phyloP scores from a whole-genome alignment of 345 rosid species.

The Salix purpurea region DNA sequence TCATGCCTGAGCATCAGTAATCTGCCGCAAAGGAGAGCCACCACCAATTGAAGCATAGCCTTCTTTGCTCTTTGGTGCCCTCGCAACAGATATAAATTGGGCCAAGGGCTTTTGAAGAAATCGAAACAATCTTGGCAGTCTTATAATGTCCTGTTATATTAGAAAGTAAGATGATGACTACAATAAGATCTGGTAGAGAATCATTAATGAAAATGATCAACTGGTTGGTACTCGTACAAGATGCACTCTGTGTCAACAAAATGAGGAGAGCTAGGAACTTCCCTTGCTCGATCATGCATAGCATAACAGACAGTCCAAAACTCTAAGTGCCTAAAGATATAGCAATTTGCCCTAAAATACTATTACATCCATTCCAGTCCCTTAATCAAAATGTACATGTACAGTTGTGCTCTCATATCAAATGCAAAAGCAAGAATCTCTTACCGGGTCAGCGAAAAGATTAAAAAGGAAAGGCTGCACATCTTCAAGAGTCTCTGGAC shows the following conservation, averaged over 20 bases:
- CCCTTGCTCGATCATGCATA: background rate
- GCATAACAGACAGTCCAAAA: background rate
- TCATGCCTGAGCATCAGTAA: constrained; percentile 89
- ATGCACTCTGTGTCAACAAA: background rate
- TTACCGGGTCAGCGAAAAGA: constrained; percentile 96
- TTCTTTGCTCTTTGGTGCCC: constrained; percentile 98
- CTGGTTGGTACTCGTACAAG: too few species aligned
- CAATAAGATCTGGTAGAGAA: background rate
- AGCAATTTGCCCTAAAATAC: background rate
- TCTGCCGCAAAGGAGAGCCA: constrained; percentile 86
- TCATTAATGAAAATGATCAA: background rate
- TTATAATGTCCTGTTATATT: constrained; percentile 71
- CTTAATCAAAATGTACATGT: background rate
- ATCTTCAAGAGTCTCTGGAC: constrained; percentile 95
- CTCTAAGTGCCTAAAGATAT: background rate
- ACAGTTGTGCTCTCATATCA: background rate
- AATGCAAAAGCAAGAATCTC: background rate
- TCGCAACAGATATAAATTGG: constrained; percentile 73
- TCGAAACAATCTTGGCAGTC: constrained; percentile 76
- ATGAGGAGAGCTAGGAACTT: background rate
- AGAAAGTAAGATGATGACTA: background rate
- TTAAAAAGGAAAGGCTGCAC: constrained; percentile 97
- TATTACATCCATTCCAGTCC: background rate
- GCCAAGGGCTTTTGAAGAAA: constrained; percentile 98
- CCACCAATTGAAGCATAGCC: constrained; percentile 99